A percentile compares a stretch with the other conserved stretches of the same genome.
These are phyloP conservation scores for Alternaria sp. DNA, from an alignment of 2,329 filamentous ascomycete species.

Conservation along the genomic window DNA sequence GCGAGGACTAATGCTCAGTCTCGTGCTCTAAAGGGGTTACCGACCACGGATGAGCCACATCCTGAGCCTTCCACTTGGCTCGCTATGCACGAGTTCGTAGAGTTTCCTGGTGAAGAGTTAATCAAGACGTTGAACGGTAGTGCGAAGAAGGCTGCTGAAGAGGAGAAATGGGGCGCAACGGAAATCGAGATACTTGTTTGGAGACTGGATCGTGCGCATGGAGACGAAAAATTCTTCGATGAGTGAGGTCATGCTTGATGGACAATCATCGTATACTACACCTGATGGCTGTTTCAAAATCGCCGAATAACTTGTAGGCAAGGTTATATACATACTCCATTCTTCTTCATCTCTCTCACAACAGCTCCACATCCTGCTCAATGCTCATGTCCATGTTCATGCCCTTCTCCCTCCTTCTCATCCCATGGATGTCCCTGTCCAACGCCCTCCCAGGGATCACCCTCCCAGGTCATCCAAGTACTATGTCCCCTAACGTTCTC, in stretches of 20 bases:
- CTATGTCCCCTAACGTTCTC: conserved; percentile 33
- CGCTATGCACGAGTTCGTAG: conserved; percentile 39
- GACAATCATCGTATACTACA: too few species aligned
- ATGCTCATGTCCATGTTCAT: conserved; percentile 13
- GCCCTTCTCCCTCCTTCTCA: conserved; percentile 4
- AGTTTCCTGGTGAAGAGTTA: conserved; percentile 14
- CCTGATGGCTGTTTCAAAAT: background rate
- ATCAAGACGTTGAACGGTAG: conserved; percentile 14
- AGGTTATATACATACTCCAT: background rate
- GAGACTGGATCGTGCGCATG: conserved; percentile 9
- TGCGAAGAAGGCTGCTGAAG: background rate
- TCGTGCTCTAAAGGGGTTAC: conserved; percentile 37
- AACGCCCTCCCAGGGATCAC: conserved; percentile 29
- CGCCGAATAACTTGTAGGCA: background rate
- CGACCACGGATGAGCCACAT: conserved; percentile 31
- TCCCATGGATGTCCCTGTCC: conserved; percentile 21
- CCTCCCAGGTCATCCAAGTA: conserved; percentile 40
- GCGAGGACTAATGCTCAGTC: conserved; percentile 44
- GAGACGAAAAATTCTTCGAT: conserved; percentile 10
- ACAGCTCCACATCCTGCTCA: background rate
- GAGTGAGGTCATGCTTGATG: background rate
- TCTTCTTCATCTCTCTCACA: background rate
- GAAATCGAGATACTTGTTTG: conserved; percentile 6
- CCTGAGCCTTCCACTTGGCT: conserved; percentile 38
- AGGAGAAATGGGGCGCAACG: background rate